Conservation (phyloP, 352 stramenopile species). For the Globisporangium heterothallicum region DNA sequence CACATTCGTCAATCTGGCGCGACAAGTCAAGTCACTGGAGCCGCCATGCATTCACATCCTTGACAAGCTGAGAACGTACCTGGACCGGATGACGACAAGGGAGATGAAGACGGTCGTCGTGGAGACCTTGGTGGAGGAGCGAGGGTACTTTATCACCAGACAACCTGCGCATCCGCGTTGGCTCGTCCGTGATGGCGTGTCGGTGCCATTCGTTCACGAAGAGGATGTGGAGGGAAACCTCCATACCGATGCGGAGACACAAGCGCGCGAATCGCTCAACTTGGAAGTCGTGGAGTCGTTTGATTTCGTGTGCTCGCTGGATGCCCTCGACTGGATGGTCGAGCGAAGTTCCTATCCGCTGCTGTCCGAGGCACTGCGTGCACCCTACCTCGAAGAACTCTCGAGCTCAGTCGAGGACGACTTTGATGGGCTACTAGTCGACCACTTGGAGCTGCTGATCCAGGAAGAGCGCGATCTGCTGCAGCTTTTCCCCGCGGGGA, state of each 20-base stretch:
- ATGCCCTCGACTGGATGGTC: background rate
- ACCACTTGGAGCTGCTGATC: conserved; percentile 12
- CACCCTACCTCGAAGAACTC: conserved; percentile 8
- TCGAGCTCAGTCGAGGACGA: conserved; percentile 1
- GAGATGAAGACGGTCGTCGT: background rate
- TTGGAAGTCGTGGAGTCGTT: background rate
- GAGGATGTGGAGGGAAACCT: background rate
- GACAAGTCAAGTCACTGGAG: background rate
- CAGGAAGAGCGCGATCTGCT: conserved; percentile 14
- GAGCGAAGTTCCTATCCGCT: background rate
- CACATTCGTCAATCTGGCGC: conserved; percentile 8
- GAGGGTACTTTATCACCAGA: background rate
- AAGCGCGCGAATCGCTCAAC: background rate
- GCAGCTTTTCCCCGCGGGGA: background rate
- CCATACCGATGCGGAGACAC: background rate
- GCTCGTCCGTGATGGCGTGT: background rate
- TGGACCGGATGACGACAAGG: background rate
- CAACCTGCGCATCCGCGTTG: background rate
- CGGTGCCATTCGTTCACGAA: background rate
- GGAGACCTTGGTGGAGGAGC: background rate
- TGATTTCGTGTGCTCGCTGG: conserved; percentile 3
- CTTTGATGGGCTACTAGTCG: conserved; percentile 6
- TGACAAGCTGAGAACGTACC: background rate
- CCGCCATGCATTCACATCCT: conserved; percentile 5
- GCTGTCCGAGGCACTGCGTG: background rate